Evolutionary conservation across 2,329 filamentous ascomycete species (phyloP), one percentile per base, ranked within the genome.

Genomic region (Aspergillus calidoustus): DNA sequence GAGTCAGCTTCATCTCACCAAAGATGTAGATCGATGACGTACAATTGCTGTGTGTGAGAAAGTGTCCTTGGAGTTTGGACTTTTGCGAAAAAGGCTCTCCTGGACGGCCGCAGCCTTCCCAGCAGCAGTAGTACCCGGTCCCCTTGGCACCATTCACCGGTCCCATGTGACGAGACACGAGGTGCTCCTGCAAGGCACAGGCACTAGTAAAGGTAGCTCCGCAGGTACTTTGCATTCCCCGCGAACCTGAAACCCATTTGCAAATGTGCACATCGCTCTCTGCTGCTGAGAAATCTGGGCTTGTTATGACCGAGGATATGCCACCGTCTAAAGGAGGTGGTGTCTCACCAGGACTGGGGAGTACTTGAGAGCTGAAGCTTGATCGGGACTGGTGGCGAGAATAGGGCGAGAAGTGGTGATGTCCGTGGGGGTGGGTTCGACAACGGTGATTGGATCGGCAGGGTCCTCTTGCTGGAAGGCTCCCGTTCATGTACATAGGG

Each of bases 31-130:
- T 2, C 15, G 22, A 6, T 4, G 41, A 58, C 75, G 50, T 71
- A 80, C 78, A 77, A 57, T 80, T 80, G 64, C 78, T 80, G 62
- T 80, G 78, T 11, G 77, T 80, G 30, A 80, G 61, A 56, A 79
- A 80, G 62, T 80, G 78, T 3, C 78, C 78, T 55, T 80, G 78
- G 8, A 80, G 70, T 58, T 80, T 80, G 3, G 78, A 80, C 63
- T 80, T 80, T 59, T 80, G 78, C 17, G 78, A 80, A 57, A 80
- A 80, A 2, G 78, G 77, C 54, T 80, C 77, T 57, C 78, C 66
- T 1, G 77, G 77, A 1, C 78, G 76, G 60, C 77, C 74, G 19
- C 78, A 80, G 7, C 77, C 77, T 61, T 77, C 72, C 78, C 78
- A 80, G 57, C 77, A 74, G 57, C 78, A 80, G 54, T 80, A 80